phyloP scores from a whole-genome alignment of 495 filamentous ascomycete species.

The Echria macrotheca region DNA sequence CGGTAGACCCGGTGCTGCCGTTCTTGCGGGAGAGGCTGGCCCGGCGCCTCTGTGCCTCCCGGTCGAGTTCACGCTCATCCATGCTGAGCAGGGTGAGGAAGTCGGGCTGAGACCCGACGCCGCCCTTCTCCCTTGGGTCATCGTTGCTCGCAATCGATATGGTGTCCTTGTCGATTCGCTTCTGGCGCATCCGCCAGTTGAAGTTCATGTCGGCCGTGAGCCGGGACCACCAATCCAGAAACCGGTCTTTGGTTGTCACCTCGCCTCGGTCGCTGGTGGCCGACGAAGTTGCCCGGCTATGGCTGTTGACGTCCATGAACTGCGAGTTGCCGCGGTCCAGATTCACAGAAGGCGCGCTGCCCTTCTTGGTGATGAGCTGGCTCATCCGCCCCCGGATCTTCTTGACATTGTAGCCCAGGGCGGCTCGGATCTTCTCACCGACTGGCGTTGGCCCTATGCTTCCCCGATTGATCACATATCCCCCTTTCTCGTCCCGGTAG shows the following conservation, averaged over 20 bases:
- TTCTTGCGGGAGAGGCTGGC: constrained; percentile 24
- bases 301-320: constrained; percentile 36
- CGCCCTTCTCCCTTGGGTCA: constrained; percentile 7
- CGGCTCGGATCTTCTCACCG: constrained; percentile 31
- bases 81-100: constrained; percentile 35
- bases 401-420: constrained; percentile 32
- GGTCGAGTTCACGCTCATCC: constrained; percentile 32
- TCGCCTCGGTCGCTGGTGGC: constrained; percentile 8
- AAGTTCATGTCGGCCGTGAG: constrained; percentile 32
- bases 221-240: constrained; percentile 39
- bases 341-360: constrained; percentile 40
- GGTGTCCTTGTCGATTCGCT: constrained; percentile 12
- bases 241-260: constrained; percentile 27
- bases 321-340: constrained; percentile 48
- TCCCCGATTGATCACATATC: constrained; percentile 36
- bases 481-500: constrained; percentile 31
- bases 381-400: constrained; percentile 33
- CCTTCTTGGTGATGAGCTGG: constrained; percentile 31
- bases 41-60: constrained; percentile 27
- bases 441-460: constrained; percentile 40
- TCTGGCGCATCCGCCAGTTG: constrained; percentile 30
- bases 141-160: not conserved
- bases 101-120: constrained; percentile 30
- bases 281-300: constrained; percentile 36
- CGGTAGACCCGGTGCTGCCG: constrained; percentile 23